phyloP scores from a whole-genome alignment of 192 early-diverging fungal species.

The Gonapodya prolifera region DNA sequence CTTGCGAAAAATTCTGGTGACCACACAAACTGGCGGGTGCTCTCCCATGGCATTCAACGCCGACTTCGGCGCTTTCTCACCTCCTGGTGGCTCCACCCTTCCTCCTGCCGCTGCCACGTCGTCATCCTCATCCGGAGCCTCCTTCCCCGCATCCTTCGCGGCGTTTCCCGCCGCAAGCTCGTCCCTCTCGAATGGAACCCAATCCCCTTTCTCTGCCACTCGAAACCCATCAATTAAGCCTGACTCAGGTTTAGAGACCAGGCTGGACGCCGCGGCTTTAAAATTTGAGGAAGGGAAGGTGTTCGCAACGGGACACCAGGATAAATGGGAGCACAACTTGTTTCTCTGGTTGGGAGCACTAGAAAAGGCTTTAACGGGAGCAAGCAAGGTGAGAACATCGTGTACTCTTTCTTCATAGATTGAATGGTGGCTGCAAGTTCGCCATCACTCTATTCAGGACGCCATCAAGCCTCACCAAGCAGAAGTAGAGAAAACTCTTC shows the following conservation, averaged over 20 bases:
- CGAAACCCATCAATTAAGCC: not conserved
- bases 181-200: not conserved
- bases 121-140: not conserved
- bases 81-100: not conserved
- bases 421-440: not conserved
- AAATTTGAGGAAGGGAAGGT: not conserved
- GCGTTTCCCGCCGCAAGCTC: not conserved
- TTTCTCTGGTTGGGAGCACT: not conserved
- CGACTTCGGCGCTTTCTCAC: not conserved
- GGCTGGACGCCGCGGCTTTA: not conserved
- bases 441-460: slow-evolving; percentile 23
- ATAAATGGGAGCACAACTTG: not conserved
- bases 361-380: not conserved
- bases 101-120: not conserved
- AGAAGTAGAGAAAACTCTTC: slow-evolving; percentile 57
- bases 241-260: not conserved
- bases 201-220: not conserved
- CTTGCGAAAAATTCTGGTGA: too few species aligned
- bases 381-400: not conserved
- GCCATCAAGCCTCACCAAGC: slow-evolving; percentile 48
- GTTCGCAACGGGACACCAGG: not conserved
- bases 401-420: not conserved
- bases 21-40: too few species aligned
- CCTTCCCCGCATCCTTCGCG: not conserved
- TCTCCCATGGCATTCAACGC: not conserved